Base-by-base conservation (phyloP, 75 land plant genomes). In the Gnetum montanum region DNA sequence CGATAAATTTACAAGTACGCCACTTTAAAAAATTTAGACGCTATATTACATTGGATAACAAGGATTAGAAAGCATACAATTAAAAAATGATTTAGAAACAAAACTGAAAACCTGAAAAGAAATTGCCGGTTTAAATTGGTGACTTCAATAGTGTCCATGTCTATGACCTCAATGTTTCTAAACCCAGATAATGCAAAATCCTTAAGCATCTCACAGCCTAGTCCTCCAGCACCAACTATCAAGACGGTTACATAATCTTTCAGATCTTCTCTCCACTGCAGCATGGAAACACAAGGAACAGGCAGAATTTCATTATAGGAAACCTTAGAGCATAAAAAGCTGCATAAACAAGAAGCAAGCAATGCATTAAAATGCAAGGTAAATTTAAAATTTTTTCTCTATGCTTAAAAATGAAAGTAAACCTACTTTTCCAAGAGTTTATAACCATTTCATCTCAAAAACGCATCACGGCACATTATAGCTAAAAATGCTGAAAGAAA, bases 101-200 rank as follows among this genome's bases (percentile, higher is more conserved):
- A n/a, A 13, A 48, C 13, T n/a, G n/a, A n/a, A 26, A 7, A 90
- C 99, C 99, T 95, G 85, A 95, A 95, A 12, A 95, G 83, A 55
- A 95, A 95, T 50, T 95, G 96, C 7, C 99, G 96, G 62, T 95
- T 95, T 41, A 95, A 85, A 59, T 95, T 95, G 54, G 96, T 73
- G 27, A 95, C 86, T 61, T 95, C 96, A 60, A 95, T 95, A 4
- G 92, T 79, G 51, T 95, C 99, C 99, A 95, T 95, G 41, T 95
- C 99, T 29, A 95, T 95, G 47, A 95, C 99, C 7, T 95, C 97
- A 7, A 95, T 76, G 34, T 95, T 81, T 26, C 49, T 57, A 60
- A 90, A 95, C 6, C 99, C 99, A 0, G 92, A 80, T 28, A 95
- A 56, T 20, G 99, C 99, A 60, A 95, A 56, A 66, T 95, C 96